These are phyloP conservation scores for Mucor plumbeus DNA, from an alignment of 371 early-diverging fungal genomes.

Conservation along the genomic window DNA sequence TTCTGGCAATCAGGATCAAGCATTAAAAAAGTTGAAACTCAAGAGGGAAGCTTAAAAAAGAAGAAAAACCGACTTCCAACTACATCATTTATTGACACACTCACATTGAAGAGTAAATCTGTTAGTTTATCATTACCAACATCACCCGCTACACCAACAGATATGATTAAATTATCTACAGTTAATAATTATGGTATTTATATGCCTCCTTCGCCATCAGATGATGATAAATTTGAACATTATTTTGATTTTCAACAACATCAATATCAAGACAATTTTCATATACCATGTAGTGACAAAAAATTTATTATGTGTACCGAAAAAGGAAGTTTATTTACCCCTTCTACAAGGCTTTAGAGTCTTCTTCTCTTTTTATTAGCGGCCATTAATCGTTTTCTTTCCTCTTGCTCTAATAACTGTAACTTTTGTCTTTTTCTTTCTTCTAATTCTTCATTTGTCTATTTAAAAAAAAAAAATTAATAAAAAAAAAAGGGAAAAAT, in stretches of 20 bases:
- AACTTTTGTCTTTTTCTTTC: conserved; percentile 1
- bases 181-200: conserved; percentile 48
- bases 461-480: not conserved
- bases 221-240: conserved; percentile 8
- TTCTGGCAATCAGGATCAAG: conserved; percentile 6
- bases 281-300: not conserved
- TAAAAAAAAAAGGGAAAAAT: not conserved
- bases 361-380: conserved; percentile 4
- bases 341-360: conserved; percentile 4
- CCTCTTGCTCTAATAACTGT: conserved; percentile 7
- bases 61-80: not conserved
- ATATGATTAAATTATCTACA: conserved; percentile 47
- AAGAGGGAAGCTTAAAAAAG: not conserved
- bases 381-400: not conserved
- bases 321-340: conserved; percentile 13
- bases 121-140: not conserved
- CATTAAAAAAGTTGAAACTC: not conserved
- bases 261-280: not conserved
- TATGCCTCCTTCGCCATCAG: conserved; percentile 44
- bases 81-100: not conserved
- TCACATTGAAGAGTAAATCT: not conserved
- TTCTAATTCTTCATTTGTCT: conserved; percentile 12
- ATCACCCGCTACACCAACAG: conserved; percentile 10
- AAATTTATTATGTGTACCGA: conserved; percentile 1
- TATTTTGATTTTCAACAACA: conserved; percentile 12